Conservation (phyloP, 106 monocot genomes). For the Platanthera zijinensis region DNA sequence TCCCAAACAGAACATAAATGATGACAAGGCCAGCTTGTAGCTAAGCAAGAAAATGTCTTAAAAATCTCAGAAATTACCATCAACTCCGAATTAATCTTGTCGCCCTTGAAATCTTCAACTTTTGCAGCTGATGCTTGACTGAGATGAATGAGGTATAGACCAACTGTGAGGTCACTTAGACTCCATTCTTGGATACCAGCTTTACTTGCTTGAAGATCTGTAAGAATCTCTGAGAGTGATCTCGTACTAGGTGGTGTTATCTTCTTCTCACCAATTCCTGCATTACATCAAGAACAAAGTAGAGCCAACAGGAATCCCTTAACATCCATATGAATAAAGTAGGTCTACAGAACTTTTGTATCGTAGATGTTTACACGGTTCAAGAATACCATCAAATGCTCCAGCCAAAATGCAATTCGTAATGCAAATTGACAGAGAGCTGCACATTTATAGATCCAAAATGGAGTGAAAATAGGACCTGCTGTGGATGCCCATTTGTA, state of each 20-base stretch:
- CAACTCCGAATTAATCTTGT: constrained; percentile 58
- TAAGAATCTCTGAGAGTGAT: constrained; percentile 66
- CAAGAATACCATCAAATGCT: background rate
- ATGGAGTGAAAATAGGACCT: constrained; percentile 21
- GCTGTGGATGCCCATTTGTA: constrained; percentile 61
- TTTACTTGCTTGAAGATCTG: constrained; percentile 65
- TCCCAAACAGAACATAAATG: background rate
- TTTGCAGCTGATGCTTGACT: constrained; percentile 60
- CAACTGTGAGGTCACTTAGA: constrained; percentile 81
- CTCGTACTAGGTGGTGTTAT: constrained; percentile 35
- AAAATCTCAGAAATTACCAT: constrained; percentile 40
- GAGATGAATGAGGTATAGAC: constrained; percentile 81
- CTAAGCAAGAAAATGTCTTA: background rate
- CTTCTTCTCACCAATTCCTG: constrained; percentile 38
- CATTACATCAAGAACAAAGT: background rate
- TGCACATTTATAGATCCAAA: background rate
- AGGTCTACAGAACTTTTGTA: background rate
- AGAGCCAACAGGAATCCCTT: background rate
- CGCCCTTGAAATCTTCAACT: constrained; percentile 59
- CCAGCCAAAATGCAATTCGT: background rate
- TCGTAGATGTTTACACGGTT: background rate
- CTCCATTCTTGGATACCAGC: constrained; percentile 86
- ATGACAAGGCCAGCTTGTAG: background rate
- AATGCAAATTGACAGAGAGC: background rate
- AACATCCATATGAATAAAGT: background rate